These are phyloP conservation scores for Linanthus parryae DNA, from an alignment of 148 eudicot species.

Conservation along the genomic window DNA sequence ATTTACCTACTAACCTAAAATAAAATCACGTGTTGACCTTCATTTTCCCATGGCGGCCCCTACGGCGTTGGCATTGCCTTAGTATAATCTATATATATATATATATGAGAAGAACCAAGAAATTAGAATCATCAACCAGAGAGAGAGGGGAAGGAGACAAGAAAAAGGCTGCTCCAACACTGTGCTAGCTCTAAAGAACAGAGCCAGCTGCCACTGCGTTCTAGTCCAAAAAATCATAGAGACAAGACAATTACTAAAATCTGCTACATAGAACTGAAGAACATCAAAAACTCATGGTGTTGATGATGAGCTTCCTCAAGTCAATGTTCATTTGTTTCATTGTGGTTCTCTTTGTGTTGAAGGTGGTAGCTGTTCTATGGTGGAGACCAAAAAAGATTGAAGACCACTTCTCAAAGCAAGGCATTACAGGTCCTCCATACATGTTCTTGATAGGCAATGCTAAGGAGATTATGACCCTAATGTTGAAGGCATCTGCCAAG, in stretches of 20 bases:
- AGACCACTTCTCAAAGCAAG: conserved; percentile 63
- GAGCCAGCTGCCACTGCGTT: too few relatives aligned
- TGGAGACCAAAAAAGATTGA: conserved; percentile 59
- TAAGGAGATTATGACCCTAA: conserved; percentile 65
- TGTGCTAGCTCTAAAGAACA: neutral
- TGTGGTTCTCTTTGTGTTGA: conserved; percentile 24
- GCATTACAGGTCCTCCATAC: conserved; percentile 74
- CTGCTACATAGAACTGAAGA: too few relatives aligned
- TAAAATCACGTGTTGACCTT: neutral
- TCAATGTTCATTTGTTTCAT: conserved; percentile 11
- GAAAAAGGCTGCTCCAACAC: neutral
- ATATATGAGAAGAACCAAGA: neutral
- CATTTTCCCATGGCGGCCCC: conserved; percentile 6
- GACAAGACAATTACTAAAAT: too few relatives aligned
- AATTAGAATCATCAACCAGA: neutral
- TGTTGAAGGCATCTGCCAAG: conserved; percentile 66
- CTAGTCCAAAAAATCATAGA: too few relatives aligned
- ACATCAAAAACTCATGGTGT: conserved; percentile 5
- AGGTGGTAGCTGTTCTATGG: conserved; percentile 50
- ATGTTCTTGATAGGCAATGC: conserved; percentile 60
- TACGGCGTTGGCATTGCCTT: conserved; percentile 10
- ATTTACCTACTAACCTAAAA: too few relatives aligned
- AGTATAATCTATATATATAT: neutral
- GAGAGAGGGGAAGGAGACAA: neutral
- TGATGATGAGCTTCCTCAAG: neutral